Conservation (phyloP, 768 basidiomycete species). For the Boletales sp. region DNA sequence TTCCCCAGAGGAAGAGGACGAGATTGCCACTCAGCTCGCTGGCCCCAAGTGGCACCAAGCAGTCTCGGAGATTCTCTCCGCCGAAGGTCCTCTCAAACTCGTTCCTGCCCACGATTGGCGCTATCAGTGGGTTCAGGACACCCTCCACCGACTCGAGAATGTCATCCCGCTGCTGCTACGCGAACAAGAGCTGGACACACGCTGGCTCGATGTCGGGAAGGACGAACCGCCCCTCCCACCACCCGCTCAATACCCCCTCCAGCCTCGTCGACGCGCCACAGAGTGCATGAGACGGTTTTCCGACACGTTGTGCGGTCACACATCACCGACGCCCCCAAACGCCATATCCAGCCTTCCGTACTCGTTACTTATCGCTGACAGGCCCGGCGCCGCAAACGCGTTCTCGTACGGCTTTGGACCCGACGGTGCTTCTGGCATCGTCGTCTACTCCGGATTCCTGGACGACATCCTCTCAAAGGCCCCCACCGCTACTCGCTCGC, state of each 20-base stretch:
- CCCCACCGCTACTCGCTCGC: constrained; percentile 14
- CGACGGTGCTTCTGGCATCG: constrained; percentile 87
- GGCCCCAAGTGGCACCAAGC: constrained; percentile 86
- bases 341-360: constrained; percentile 81
- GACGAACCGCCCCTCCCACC: constrained; percentile 68
- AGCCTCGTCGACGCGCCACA: constrained; percentile 77
- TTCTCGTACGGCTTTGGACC: constrained; percentile 96
- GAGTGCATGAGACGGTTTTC: constrained; percentile 63
- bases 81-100: constrained; percentile 57
- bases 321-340: constrained; percentile 42
- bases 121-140: constrained; percentile 79
- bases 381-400: constrained; percentile 80
- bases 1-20: constrained; percentile 91
- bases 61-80: constrained; percentile 72
- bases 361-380: constrained; percentile 84
- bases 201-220: constrained; percentile 52
- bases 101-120: constrained; percentile 85
- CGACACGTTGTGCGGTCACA: constrained; percentile 46
- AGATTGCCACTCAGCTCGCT: constrained; percentile 76
- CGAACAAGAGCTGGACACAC: constrained; percentile 50
- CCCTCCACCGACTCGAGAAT: constrained; percentile 71
- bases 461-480: constrained; percentile 71
- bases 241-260: constrained; percentile 73
- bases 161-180: constrained; percentile 66
- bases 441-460: constrained; percentile 91